Percentiles rank a stretch among this genome's conserved stretches.
These are phyloP conservation scores for Penicillium coffeae DNA, from an alignment of 495 filamentous ascomycete genomes.

Conservation along the genomic window DNA sequence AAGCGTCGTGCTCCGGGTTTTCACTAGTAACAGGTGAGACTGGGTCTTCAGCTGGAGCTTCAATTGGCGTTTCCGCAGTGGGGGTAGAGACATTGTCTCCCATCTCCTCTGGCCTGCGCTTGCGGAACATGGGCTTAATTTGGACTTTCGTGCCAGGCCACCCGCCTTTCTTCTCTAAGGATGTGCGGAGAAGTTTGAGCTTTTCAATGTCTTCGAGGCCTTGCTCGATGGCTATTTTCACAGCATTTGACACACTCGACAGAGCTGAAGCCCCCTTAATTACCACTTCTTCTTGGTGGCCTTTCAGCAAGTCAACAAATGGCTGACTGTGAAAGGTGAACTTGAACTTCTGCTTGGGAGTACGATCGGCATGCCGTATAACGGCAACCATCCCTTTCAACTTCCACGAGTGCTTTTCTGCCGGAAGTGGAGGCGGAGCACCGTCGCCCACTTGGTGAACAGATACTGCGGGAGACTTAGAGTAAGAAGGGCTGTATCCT, in stretches of 20 bases:
- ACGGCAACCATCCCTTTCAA: conserved; percentile 98
- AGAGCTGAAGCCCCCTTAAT: conserved; percentile 88
- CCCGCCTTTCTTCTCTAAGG: conserved; percentile 82
- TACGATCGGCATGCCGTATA: conserved; percentile 91
- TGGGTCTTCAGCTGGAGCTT: conserved; percentile 17
- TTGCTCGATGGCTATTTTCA: conserved; percentile 69
- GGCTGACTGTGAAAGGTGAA: conserved; percentile 97
- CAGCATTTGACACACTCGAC: conserved; percentile 82
- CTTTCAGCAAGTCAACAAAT: conserved; percentile 88
- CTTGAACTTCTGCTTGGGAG: conserved; percentile 98
- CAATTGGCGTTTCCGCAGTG: conserved; percentile 6
- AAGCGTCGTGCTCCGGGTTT: conserved; percentile 19
- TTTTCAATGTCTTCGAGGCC: conserved; percentile 83
- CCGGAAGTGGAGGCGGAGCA: conserved; percentile 62
- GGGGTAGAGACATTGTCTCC: conserved; percentile 19
- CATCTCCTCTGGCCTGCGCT: conserved; percentile 61
- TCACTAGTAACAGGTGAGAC: conserved; percentile 19
- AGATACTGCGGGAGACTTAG: conserved; percentile 30
- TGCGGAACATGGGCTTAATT: conserved; percentile 97
- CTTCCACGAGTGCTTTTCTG: conserved; percentile 94
- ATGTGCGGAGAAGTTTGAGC: conserved; percentile 75
- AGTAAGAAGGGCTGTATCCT: conserved; percentile 24
- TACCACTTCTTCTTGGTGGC: conserved; percentile 93
- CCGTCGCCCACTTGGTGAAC: conserved; percentile 27
- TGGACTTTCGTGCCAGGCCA: conserved; percentile 98